Percentiles rank a stretch among this genome's conserved stretches.
phyloP scores from a whole-genome alignment of 2,329 filamentous ascomycete genomes.

The Orbilia ellipsospora region DNA sequence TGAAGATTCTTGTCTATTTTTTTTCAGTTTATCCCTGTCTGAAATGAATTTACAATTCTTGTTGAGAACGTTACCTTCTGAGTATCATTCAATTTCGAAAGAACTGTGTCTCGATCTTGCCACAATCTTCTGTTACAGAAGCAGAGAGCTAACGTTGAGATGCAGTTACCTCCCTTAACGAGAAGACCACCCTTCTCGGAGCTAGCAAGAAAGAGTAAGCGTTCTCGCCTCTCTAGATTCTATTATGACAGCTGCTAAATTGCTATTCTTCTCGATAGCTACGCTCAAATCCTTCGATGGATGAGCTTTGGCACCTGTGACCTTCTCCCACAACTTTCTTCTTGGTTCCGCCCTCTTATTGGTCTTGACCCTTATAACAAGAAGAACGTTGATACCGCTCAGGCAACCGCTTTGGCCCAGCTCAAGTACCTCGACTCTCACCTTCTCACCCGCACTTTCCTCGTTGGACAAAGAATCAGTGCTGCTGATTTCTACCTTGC shows the following conservation, averaged over 20 bases:
- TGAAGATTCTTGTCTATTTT: conserved; percentile 51
- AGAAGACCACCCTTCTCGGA: conserved; percentile 98
- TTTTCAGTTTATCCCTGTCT: conserved; percentile 96
- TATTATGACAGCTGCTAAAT: conserved; percentile 57
- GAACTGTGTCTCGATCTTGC: conserved; percentile 32
- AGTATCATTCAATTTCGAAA: conserved; percentile 64
- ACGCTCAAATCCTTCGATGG: conserved; percentile 98
- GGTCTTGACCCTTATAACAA: conserved; percentile 93
- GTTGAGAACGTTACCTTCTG: conserved; percentile 95
- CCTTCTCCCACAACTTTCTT: conserved; percentile 77
- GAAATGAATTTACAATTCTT: conserved; percentile 72
- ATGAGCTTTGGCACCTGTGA: conserved; percentile 96
- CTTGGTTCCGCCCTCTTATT: conserved; percentile 87
- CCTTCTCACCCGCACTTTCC: conserved; percentile 92
- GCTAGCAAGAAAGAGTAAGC: conserved; percentile 99
- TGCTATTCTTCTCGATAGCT: conserved; percentile 64
- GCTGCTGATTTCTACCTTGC: conserved; percentile 91
- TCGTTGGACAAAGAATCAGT: conserved; percentile 96
- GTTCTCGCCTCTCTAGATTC: not conserved
- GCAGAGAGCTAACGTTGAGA: conserved; percentile 33
- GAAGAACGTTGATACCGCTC: conserved; percentile 87
- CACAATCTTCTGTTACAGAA: not conserved
- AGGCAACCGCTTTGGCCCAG: conserved; percentile 75
- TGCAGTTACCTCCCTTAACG: conserved; percentile 96
- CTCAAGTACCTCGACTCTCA: conserved; percentile 83